These are phyloP conservation scores for Trichomonascus vanleenenianus DNA, from an alignment of 805 yeast genomes.

Conservation along the genomic window DNA sequence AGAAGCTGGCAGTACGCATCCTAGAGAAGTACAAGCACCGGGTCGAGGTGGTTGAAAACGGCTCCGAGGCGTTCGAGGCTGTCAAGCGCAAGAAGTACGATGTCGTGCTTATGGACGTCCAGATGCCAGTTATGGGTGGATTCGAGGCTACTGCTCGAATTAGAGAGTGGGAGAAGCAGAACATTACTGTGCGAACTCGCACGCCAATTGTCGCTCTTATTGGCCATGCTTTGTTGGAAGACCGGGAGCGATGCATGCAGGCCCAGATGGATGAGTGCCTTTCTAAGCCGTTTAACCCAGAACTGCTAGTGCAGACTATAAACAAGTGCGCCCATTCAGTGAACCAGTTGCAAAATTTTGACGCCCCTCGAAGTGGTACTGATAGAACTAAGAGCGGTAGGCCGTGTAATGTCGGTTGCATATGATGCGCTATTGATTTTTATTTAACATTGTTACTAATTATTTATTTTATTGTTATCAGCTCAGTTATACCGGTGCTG, in stretches of 20 bases:
- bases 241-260: slow-evolving; percentile 75
- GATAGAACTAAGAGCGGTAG: background rate
- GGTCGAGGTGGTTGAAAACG: slow-evolving; percentile 81
- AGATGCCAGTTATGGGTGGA: slow-evolving; percentile 95
- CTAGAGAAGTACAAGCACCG: slow-evolving; percentile 79
- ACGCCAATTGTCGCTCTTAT: slow-evolving; percentile 87
- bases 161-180: slow-evolving; percentile 79
- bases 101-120: slow-evolving; percentile 86
- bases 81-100: slow-evolving; percentile 61
- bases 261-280: slow-evolving; percentile 92
- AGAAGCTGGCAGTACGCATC: slow-evolving; percentile 77
- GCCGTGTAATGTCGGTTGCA: background rate
- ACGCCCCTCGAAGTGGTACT: background rate
- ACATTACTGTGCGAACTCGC: slow-evolving; percentile 63
- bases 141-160: slow-evolving; percentile 85
- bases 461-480: background rate
- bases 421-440: background rate
- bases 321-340: slow-evolving; percentile 64
- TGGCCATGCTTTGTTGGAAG: slow-evolving; percentile 93
- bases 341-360: slow-evolving; percentile 29
- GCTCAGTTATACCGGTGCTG: too few relatives aligned
- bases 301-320: slow-evolving; percentile 73
- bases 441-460: background rate
- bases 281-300: slow-evolving; percentile 81
- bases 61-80: slow-evolving; percentile 73